phyloP scores from a whole-genome alignment of 306 rosid genomes.

The Morella rubra region DNA sequence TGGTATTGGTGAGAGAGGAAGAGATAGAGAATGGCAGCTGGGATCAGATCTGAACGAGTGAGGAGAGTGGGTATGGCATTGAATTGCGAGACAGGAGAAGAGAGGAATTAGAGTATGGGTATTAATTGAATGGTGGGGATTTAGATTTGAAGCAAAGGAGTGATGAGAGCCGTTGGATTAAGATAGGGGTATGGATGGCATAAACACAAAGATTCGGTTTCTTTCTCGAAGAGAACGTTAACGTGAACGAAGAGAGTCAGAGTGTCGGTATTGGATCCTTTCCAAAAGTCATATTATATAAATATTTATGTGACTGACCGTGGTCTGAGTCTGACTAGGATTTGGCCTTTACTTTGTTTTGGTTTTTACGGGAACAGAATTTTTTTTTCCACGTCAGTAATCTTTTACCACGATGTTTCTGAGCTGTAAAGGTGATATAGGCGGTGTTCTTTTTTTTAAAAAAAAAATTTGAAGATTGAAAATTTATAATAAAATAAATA shows the following conservation, averaged over 20 bases:
- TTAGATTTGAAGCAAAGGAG: conserved; percentile 22
- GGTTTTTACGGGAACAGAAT: background rate
- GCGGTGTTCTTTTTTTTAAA: too few species aligned
- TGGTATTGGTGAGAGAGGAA: conserved; percentile 8
- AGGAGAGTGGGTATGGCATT: conserved; percentile 7
- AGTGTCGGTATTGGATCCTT: conserved; percentile 38
- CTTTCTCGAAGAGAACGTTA: conserved; percentile 4
- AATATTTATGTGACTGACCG: conserved; percentile 1
- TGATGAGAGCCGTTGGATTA: conserved; percentile 23
- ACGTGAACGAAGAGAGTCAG: background rate
- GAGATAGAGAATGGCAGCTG: background rate
- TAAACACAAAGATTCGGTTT: conserved; percentile 3
- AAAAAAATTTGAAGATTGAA: too few species aligned
- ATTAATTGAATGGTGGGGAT: conserved; percentile 31
- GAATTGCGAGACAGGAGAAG: background rate
- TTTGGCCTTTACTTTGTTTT: background rate
- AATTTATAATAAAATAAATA: too few species aligned
- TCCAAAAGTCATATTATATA: too few species aligned
- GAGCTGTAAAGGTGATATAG: too few species aligned
- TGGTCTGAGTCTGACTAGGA: background rate
- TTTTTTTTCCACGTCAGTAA: too few species aligned
- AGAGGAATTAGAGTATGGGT: background rate
- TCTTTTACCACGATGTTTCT: too few species aligned
- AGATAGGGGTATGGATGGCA: background rate
- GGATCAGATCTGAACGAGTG: conserved; percentile 33